Evolutionary conservation across 1,284 basidiomycete species (phyloP), one percentile per base, ranked within the genome.

Genomic region (Ustilago cynodontis): DNA sequence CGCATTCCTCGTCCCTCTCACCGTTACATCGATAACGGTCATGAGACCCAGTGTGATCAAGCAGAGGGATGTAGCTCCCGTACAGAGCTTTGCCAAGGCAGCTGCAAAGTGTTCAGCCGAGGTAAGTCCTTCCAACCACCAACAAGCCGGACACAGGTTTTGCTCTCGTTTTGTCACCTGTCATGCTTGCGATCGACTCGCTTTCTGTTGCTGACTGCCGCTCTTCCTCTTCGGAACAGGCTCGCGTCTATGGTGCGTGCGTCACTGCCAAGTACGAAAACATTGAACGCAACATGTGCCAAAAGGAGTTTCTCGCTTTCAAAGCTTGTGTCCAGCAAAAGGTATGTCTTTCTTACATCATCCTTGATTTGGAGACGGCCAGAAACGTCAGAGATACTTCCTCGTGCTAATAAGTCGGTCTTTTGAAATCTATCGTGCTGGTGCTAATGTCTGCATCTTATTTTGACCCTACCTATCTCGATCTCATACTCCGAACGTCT

Each of bases 191-290:
- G 11, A 6, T 5, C 31, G 31, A 13, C 7, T 16, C 8, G 3
- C 14, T 37, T 6, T 10, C 3, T 13, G 14, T 16, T n/a, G 22
- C 43, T 45, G 43, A 45, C n/a, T 3, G 13, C 28, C 47, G 3
- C 22, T 54, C 22, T 43, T 9, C 13, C 14, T 26, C 31, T 24
- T 22, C 78, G 87, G 4, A 89, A 43, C 1, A 93, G 77, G 93
- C 93, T 31, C 87, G 90, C 10, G 87, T 85, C 13, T 95, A 95
- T 81, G 93, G 93, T 26, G 91, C 91, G 85, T 95, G 93, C 82
- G 90, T 95, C 28, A 86, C 91, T 20, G 89, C 90, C 3, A 90
- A 89, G 3, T 93, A 94, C 86, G 91, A 90, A 22, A 93, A 94
- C 79, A 90, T 93, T 14, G 89, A 88, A 71, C 91, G 91, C 85